Percentiles rank a stretch among this genome's conserved stretches.
Conservation (phyloP, 2,329 filamentous ascomycete species). For the Escovopsis sp. region DNA sequence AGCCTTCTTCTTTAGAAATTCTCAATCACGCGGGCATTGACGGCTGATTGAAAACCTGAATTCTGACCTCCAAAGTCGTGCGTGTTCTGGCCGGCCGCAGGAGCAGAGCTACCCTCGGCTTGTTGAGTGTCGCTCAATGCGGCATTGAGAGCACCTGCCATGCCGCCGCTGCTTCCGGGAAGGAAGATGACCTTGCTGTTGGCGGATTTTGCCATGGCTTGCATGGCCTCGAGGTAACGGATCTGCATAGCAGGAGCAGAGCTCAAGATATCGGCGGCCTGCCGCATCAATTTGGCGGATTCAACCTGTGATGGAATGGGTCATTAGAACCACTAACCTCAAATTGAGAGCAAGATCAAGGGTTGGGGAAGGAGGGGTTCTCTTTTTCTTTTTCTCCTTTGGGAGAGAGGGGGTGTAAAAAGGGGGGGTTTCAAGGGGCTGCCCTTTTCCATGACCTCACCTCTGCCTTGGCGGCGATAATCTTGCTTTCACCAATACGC, state of each 20-base stretch:
- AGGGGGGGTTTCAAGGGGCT: neutral
- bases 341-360: neutral
- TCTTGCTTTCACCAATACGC: conserved; percentile 95
- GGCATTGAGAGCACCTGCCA: conserved; percentile 29
- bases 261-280: conserved; percentile 85
- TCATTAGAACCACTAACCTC: too few species aligned
- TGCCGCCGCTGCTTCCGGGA: conserved; percentile 45
- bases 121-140: conserved; percentile 23
- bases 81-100: conserved; percentile 27
- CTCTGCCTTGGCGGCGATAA: conserved; percentile 92
- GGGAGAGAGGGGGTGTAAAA: too few species aligned
- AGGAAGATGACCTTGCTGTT: conserved; percentile 83
- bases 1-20: conserved; percentile 48
- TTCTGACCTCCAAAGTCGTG: conserved; percentile 40
- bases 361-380: neutral
- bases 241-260: conserved; percentile 97
- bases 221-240: conserved; percentile 95
- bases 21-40: conserved; percentile 72
- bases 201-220: conserved; percentile 90
- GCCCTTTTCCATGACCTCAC: conserved; percentile 13
- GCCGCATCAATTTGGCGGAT: conserved; percentile 80
- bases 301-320: conserved; percentile 45
- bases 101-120: conserved; percentile 28
- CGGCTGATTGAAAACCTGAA: conserved; percentile 57
- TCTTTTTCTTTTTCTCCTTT: neutral